Conservation (phyloP, 495 filamentous ascomycete genomes). For the Penicillium longicatenatum region DNA sequence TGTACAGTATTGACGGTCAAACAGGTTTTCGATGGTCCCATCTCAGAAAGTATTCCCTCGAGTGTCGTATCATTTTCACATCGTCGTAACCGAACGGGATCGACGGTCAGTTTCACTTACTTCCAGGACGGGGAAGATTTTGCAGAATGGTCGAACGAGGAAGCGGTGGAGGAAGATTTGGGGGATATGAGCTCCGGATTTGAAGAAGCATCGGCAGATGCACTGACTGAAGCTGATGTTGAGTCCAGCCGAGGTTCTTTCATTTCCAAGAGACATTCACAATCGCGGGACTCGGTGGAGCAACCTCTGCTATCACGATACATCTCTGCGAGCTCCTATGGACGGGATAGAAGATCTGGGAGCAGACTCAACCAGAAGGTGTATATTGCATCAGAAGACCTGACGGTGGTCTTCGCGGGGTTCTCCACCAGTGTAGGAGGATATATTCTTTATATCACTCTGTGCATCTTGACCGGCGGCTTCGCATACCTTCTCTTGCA, state of each 20-base stretch:
- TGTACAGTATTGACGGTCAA: not conserved
- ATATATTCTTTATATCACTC: slow-evolving; percentile 62
- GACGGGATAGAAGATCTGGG: slow-evolving; percentile 55
- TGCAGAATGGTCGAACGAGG: slow-evolving; percentile 53
- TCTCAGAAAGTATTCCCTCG: slow-evolving; percentile 92
- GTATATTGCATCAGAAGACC: slow-evolving; percentile 88
- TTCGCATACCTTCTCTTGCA: slow-evolving; percentile 79
- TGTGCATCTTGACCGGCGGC: slow-evolving; percentile 74
- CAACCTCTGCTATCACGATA: slow-evolving; percentile 70
- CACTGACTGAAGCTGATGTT: slow-evolving; percentile 30
- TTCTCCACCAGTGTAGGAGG: slow-evolving; percentile 76
- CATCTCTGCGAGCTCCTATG: slow-evolving; percentile 57
- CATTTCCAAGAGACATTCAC: slow-evolving; percentile 56
- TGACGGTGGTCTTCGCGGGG: slow-evolving; percentile 88
- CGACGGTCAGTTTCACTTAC: slow-evolving; percentile 87
- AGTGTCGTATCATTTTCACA: slow-evolving; percentile 87
- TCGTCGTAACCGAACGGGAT: slow-evolving; percentile 72
- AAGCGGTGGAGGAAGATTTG: slow-evolving; percentile 38
- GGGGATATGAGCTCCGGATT: slow-evolving; percentile 53
- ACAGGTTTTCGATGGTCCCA: slow-evolving; percentile 88
- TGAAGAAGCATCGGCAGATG: slow-evolving; percentile 47
- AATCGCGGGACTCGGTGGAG: slow-evolving; percentile 63
- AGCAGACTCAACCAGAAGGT: slow-evolving; percentile 79
- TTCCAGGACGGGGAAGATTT: slow-evolving; percentile 65
- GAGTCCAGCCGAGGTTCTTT: slow-evolving; percentile 39